Percentiles rank a stretch among this genome's conserved stretches.
Conservation (phyloP, 345 rosid genomes). For the Gossypium australe region DNA sequence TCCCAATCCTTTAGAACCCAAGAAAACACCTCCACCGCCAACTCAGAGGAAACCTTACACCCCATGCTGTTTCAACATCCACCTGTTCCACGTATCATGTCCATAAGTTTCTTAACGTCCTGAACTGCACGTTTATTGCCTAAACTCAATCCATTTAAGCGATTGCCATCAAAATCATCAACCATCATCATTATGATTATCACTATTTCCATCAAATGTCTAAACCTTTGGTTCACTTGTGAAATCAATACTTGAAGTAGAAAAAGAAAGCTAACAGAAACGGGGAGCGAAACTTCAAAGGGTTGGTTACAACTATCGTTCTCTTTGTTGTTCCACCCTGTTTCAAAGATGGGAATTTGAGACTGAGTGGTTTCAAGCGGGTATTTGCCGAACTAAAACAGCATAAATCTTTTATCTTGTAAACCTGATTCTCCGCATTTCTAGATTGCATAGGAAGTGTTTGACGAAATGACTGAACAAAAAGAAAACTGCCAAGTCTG, state of each 20-base stretch:
- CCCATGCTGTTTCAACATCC: conserved; percentile 42
- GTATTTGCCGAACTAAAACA: neutral
- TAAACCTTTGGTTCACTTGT: neutral
- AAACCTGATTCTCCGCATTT: conserved; percentile 29
- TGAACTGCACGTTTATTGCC: too few species aligned
- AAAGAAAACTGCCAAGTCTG: neutral
- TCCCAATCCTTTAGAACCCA: conserved; percentile 77
- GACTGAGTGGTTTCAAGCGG: conserved; percentile 4
- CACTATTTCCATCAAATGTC: conserved; percentile 3
- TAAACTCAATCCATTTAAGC: too few species aligned
- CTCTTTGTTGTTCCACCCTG: neutral
- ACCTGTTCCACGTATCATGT: conserved; percentile 35
- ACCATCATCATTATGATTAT: conserved; percentile 17
- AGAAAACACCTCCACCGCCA: conserved; percentile 68
- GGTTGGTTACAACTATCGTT: neutral
- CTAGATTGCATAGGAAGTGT: conserved; percentile 20
- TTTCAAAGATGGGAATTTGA: conserved; percentile 11
- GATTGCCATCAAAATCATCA: conserved; percentile 18
- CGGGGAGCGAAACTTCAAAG: too few species aligned
- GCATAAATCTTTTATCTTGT: conserved; percentile 11
- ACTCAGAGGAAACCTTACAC: conserved; percentile 44
- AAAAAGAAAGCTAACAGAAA: too few species aligned
- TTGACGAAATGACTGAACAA: conserved; percentile 30
- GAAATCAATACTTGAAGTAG: conserved; percentile 8
- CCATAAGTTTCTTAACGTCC: conserved; percentile 17